Evolutionary conservation across 306 rosid species (phyloP).

Genomic region (Dalbergia oliveri): DNA sequence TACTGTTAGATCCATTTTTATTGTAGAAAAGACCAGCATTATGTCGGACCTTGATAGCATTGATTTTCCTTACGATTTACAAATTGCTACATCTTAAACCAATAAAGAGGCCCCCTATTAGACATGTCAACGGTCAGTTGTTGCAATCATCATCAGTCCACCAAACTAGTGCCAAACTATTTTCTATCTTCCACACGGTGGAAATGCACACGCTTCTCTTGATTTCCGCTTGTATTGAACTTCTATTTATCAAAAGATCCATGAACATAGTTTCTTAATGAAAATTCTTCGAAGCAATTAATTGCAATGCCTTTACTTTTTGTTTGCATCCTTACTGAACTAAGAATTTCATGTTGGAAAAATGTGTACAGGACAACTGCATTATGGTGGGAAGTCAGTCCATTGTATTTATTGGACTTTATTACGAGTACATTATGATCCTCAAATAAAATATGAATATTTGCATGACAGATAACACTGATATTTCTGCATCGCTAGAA

Average conservation of each 20-base stretch:
- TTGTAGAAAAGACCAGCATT: constrained; percentile 48
- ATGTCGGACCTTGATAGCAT: constrained; percentile 51
- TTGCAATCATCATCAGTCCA: constrained; percentile 19
- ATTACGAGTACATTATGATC: too few species aligned
- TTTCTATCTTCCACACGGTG: background rate
- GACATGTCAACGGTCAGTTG: background rate
- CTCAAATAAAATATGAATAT: too few species aligned
- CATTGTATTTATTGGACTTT: too few species aligned
- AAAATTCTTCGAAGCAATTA: too few species aligned
- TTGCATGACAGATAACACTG: too few species aligned
- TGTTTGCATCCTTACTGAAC: too few species aligned
- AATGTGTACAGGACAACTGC: too few species aligned
- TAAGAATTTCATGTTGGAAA: too few species aligned
- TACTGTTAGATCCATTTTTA: constrained; percentile 59
- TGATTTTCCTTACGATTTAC: constrained; percentile 43
- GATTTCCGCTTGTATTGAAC: background rate
- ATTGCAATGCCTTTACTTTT: too few species aligned
- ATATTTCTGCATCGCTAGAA: too few species aligned
- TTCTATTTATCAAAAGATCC: background rate
- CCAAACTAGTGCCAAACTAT: constrained; percentile 1
- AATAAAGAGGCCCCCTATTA: constrained; percentile 46
- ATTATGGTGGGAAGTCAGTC: too few species aligned
- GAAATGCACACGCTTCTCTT: constrained; percentile 9
- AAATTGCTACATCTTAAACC: constrained; percentile 42
- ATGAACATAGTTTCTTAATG: too few species aligned